phyloP scores from a whole-genome alignment of 768 basidiomycete species.

The Termitomyces sp. region DNA sequence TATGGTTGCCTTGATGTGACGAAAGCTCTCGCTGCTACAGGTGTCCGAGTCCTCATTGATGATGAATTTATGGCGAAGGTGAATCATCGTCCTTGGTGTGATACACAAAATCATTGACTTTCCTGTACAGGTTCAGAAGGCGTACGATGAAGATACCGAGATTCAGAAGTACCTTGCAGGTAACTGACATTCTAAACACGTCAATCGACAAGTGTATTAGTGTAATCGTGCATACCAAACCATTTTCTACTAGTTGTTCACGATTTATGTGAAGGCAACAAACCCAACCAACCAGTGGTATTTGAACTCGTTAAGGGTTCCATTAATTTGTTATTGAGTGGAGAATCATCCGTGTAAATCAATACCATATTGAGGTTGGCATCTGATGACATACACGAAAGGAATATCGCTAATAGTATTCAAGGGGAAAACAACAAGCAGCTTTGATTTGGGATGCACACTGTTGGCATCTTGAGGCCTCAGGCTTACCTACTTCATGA shows the following conservation, averaged over 20 bases:
- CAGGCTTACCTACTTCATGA: too few relatives aligned
- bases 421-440: too few relatives aligned
- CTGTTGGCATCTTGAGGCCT: background rate
- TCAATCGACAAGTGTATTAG: background rate
- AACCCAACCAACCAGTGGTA: too few relatives aligned
- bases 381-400: too few relatives aligned
- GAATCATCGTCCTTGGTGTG: background rate
- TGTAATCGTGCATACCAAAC: background rate
- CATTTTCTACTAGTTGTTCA: background rate
- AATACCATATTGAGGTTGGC: too few relatives aligned
- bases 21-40: constrained; percentile 67
- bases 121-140: constrained; percentile 35
- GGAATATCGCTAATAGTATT: too few relatives aligned
- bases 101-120: background rate
- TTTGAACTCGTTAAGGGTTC: background rate
- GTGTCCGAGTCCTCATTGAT: constrained; percentile 65
- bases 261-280: too few relatives aligned
- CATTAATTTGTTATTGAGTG: background rate
- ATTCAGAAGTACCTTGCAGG: constrained; percentile 4
- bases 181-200: background rate
- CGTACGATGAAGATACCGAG: constrained; percentile 39
- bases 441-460: background rate
- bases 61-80: constrained; percentile 44
- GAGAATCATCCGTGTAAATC: background rate
- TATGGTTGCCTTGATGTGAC: constrained; percentile 60